Conservation (phyloP, 345 rosid species). For the Arabidopsis suecica region DNA sequence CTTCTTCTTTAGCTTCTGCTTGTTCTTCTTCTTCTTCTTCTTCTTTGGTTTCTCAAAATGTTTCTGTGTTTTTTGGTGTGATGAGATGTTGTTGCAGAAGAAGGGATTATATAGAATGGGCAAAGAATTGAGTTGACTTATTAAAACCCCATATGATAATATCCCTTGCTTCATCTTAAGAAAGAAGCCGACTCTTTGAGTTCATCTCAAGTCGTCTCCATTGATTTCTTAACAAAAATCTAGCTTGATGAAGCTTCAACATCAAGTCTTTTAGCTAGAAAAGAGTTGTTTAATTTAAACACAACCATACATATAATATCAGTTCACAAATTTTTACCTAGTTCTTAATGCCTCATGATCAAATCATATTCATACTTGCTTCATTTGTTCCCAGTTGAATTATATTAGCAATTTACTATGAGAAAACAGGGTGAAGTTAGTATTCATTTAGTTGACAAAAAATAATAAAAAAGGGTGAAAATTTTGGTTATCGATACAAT, state of each 20-base stretch:
- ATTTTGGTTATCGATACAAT: no score
- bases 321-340: conserved; percentile 9
- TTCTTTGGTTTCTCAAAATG: conserved; percentile 33
- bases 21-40: neutral
- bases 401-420: no score
- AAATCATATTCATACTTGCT: neutral
- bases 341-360: neutral
- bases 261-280: conserved; percentile 1
- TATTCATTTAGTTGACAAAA: no score
- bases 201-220: conserved; percentile 38
- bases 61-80: conserved; percentile 32
- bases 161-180: conserved; percentile 41
- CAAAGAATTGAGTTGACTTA: conserved; percentile 33
- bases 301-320: conserved; percentile 6
- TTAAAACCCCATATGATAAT: conserved; percentile 32
- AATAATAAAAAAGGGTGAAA: no score
- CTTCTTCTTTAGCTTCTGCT: conserved; percentile 28
- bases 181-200: conserved; percentile 46
- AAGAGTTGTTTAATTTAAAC: neutral
- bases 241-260: conserved; percentile 30
- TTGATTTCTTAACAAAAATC: neutral
- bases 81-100: conserved; percentile 27
- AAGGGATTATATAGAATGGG: conserved; percentile 37
- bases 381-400: neutral
- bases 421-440: no score